Conservation (phyloP, 2,329 filamentous ascomycete genomes). For the Botryotinia globosa region DNA sequence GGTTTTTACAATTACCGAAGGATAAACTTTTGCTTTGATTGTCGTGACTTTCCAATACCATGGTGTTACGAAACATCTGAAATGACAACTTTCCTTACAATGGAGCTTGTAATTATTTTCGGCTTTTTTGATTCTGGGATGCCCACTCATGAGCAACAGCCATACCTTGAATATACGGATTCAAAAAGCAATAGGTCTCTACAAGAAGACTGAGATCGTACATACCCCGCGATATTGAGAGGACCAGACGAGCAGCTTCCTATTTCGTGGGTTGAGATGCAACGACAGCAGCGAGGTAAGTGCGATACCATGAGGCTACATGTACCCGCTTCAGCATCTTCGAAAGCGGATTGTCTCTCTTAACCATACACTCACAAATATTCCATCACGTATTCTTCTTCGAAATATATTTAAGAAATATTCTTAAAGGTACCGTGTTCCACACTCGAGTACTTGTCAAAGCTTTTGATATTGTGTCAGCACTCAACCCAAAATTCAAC, state of each 20-base stretch:
- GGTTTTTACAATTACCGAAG: neutral
- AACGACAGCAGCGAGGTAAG: neutral
- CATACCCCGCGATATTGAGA: neutral
- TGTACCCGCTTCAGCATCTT: neutral
- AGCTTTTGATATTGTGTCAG: neutral
- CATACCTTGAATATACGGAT: neutral
- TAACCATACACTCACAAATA: neutral
- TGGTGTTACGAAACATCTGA: too few relatives aligned
- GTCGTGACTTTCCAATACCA: neutral
- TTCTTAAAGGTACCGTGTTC: neutral
- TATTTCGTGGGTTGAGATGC: neutral
- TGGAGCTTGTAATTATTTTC: neutral
- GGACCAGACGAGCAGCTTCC: neutral
- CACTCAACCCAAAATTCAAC: neutral
- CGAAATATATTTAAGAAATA: neutral
- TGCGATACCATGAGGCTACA: neutral
- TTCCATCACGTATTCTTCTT: neutral
- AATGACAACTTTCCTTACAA: neutral
- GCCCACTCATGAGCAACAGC: neutral
- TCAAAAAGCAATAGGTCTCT: neutral
- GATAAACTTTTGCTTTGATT: neutral
- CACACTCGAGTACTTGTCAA: neutral
- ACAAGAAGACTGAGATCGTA: neutral
- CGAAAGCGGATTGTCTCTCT: neutral
- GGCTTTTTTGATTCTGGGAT: neutral